Evolutionary conservation across 2,329 filamentous ascomycete genomes (phyloP).

Genomic region (Hypoxylon sp.): DNA sequence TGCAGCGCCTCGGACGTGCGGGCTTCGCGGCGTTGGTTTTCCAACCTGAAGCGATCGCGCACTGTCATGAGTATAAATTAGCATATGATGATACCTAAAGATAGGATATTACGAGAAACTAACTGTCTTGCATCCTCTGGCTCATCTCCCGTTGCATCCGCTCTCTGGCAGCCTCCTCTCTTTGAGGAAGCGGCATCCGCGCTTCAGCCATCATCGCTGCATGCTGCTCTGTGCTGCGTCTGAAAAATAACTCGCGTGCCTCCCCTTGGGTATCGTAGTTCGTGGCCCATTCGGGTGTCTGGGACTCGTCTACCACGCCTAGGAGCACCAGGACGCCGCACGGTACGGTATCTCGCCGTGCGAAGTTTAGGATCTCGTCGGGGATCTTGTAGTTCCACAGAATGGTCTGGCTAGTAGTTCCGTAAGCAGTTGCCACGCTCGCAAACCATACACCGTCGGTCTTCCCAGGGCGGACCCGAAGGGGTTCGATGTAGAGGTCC

Average conservation of each 20-base stretch:
- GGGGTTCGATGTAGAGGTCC: slow-evolving; percentile 64
- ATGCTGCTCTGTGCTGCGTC: slow-evolving; percentile 59
- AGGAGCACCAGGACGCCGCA: slow-evolving; percentile 73
- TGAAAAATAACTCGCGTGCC: slow-evolving; percentile 55
- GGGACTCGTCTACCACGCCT: slow-evolving; percentile 62
- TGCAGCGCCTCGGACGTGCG: slow-evolving; percentile 66
- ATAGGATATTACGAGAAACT: slow-evolving; percentile 42
- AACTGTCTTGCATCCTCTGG: slow-evolving; percentile 63
- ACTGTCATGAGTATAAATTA: slow-evolving; percentile 52
- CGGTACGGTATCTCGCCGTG: slow-evolving; percentile 67
- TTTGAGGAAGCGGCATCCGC: slow-evolving; percentile 60
- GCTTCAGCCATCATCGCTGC: slow-evolving; percentile 62
- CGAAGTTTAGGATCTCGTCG: slow-evolving; percentile 64
- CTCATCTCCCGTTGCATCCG: slow-evolving; percentile 60
- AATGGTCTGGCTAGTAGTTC: slow-evolving; percentile 67
- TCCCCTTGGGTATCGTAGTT: slow-evolving; percentile 57
- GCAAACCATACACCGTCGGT: slow-evolving; percentile 70
- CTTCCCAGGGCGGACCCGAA: slow-evolving; percentile 56
- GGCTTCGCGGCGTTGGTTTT: slow-evolving; percentile 62
- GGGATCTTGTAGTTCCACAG: slow-evolving; percentile 74
- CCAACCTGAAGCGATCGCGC: slow-evolving; percentile 58
- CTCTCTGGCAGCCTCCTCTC: slow-evolving; percentile 59
- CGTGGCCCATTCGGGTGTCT: slow-evolving; percentile 70
- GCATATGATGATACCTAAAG: neutral
- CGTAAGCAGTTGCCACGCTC: slow-evolving; percentile 68